These are phyloP conservation scores for Choiromyces venosus DNA, from an alignment of 495 filamentous ascomycete species.

Conservation along the genomic window DNA sequence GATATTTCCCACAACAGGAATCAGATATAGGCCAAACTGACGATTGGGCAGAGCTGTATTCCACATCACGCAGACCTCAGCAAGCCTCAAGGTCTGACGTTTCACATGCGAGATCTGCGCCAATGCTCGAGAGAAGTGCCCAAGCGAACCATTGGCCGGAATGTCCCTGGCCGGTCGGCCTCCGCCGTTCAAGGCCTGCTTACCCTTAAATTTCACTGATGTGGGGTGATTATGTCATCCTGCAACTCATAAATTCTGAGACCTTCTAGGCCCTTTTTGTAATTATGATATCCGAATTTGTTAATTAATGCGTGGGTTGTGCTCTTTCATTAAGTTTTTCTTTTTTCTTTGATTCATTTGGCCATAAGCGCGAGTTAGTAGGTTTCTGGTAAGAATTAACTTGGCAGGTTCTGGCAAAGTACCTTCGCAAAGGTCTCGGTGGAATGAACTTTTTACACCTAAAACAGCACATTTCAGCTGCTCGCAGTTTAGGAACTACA, in stretches of 20 bases:
- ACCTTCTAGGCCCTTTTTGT: not conserved
- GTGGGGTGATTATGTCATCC: not conserved
- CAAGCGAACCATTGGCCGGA: not conserved
- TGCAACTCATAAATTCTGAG: not conserved
- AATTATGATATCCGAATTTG: not conserved
- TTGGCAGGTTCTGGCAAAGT: too few relatives aligned
- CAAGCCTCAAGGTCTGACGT: not conserved
- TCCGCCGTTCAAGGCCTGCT: not conserved
- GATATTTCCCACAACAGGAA: not conserved
- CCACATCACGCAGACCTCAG: not conserved
- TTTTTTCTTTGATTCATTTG: not conserved
- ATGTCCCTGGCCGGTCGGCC: not conserved
- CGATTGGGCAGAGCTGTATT: not conserved
- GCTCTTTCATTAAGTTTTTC: not conserved
- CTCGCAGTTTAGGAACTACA: too few relatives aligned
- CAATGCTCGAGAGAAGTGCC: not conserved
- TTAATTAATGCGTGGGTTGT: not conserved
- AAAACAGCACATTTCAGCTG: too few relatives aligned
- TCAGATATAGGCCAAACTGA: not conserved
- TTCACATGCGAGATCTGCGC: not conserved
- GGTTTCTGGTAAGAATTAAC: too few relatives aligned
- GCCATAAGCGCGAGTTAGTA: too few relatives aligned
- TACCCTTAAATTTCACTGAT: not conserved
- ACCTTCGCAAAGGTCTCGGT: too few relatives aligned
- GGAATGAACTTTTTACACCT: too few relatives aligned